phyloP scores from a whole-genome alignment of 176 grass and related monocot genomes.

The Avena insularis region DNA sequence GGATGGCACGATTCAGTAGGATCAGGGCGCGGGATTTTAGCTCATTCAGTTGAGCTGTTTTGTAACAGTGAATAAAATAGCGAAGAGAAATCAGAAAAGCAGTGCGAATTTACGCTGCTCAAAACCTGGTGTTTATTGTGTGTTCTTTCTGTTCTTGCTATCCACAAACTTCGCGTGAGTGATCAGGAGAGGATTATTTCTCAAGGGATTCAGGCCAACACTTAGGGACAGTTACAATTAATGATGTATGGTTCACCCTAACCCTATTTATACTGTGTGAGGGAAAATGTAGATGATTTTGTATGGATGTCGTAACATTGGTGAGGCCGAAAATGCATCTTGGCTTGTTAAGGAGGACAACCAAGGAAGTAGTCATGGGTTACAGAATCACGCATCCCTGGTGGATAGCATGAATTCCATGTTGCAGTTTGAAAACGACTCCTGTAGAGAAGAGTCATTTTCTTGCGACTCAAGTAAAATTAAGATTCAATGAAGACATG shows the following conservation, averaged over 20 bases:
- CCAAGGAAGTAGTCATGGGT: constrained; percentile 22
- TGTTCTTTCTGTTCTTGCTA: too few species aligned
- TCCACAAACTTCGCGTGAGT: too few species aligned
- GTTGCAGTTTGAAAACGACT: background rate
- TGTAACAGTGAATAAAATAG: too few species aligned
- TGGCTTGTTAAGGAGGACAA: constrained; percentile 17
- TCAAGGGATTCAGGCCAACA: too few species aligned
- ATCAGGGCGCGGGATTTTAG: too few species aligned
- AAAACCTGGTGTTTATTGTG: too few species aligned
- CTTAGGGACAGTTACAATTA: constrained; percentile 63
- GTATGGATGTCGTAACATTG: constrained; percentile 44
- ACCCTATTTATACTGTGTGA: constrained; percentile 51
- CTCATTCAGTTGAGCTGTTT: too few species aligned
- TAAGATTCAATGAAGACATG: background rate
- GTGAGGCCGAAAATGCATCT: constrained; percentile 17
- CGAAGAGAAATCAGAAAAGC: too few species aligned
- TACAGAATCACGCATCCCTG: background rate
- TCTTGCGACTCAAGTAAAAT: background rate
- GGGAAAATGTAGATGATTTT: constrained; percentile 66
- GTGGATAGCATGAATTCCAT: background rate
- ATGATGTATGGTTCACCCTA: constrained; percentile 54
- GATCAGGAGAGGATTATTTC: too few species aligned
- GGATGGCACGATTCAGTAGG: too few species aligned
- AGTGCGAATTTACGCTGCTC: too few species aligned
- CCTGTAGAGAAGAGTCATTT: background rate